A percentile compares a stretch with the other conserved stretches of the same genome.
phyloP scores from a whole-genome alignment of 2,329 filamentous ascomycete species.

The Tolypocladium pustulatum region DNA sequence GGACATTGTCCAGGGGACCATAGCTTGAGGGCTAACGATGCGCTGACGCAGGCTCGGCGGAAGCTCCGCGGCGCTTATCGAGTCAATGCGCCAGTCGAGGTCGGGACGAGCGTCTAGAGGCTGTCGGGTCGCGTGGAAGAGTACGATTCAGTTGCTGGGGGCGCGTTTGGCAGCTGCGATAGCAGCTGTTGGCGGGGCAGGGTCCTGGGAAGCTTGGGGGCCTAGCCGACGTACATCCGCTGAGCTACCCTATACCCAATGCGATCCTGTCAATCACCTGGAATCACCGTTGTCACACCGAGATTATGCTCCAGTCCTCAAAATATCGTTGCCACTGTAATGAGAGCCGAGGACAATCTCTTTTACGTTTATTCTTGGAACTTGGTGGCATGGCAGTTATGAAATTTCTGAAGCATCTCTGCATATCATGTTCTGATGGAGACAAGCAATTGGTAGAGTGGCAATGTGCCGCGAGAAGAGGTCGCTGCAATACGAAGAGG shows the following conservation, averaged over 20 bases:
- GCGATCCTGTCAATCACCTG: neutral
- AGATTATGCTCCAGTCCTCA: neutral
- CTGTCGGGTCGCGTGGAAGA: slow-evolving; percentile 1
- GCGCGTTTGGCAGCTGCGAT: neutral
- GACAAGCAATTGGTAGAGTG: neutral
- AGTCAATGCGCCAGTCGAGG: neutral
- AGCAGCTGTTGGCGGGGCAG: slow-evolving; percentile 1
- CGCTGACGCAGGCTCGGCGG: slow-evolving; percentile 1
- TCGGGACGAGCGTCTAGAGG: neutral
- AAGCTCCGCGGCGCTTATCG: slow-evolving; percentile 4
- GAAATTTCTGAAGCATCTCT: no score
- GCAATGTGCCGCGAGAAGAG: neutral
- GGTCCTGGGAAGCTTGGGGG: neutral
- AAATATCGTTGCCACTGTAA: no score
- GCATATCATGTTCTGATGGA: no score
- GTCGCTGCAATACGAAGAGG: no score
- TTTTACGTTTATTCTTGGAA: no score
- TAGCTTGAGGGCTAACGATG: slow-evolving; percentile 12
- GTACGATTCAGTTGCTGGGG: neutral
- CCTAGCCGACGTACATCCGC: neutral
- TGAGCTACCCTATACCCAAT: neutral
- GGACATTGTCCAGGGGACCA: slow-evolving; percentile 25
- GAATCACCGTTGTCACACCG: neutral
- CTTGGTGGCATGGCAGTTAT: neutral
- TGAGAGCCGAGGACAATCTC: no score